These are phyloP conservation scores for Podaxis pistillaris DNA, from an alignment of 768 basidiomycete species.

Conservation along the genomic window DNA sequence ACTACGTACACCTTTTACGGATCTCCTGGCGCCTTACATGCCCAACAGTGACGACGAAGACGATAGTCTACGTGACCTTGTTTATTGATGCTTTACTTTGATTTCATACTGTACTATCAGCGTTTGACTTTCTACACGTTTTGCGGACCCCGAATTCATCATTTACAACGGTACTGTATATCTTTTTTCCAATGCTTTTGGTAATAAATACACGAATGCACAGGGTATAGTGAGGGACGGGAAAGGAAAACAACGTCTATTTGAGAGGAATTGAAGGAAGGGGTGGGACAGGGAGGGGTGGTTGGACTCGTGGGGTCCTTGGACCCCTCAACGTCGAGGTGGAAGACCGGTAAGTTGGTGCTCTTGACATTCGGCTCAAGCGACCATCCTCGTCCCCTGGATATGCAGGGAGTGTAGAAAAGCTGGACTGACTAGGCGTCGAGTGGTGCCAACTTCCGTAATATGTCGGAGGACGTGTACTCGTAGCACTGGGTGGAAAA, in stretches of 20 bases:
- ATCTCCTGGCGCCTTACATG: neutral
- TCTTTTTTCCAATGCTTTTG: neutral
- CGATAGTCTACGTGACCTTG: neutral
- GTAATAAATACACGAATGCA: too few species aligned
- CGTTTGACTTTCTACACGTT: neutral
- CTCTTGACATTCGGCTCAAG: neutral
- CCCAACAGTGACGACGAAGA: neutral
- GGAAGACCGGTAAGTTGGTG: neutral
- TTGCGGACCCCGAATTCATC: neutral
- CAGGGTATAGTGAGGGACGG: too few species aligned
- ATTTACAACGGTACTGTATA: neutral
- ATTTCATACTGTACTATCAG: neutral
- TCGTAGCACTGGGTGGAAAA: neutral
- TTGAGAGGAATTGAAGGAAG: neutral
- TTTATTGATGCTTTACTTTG: neutral
- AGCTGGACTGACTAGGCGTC: neutral
- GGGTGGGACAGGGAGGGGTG: neutral
- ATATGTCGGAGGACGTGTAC: slow-evolving; percentile 1
- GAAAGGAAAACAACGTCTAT: neutral
- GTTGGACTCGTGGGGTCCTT: neutral
- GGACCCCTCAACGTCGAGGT: neutral
- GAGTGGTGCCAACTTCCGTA: neutral
- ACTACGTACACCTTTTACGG: slow-evolving; percentile 6
- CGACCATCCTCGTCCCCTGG: neutral
- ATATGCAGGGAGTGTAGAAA: slow-evolving; percentile 1